Conservation (phyloP, 768 basidiomycete species). For the Lactarius tabidus region DNA sequence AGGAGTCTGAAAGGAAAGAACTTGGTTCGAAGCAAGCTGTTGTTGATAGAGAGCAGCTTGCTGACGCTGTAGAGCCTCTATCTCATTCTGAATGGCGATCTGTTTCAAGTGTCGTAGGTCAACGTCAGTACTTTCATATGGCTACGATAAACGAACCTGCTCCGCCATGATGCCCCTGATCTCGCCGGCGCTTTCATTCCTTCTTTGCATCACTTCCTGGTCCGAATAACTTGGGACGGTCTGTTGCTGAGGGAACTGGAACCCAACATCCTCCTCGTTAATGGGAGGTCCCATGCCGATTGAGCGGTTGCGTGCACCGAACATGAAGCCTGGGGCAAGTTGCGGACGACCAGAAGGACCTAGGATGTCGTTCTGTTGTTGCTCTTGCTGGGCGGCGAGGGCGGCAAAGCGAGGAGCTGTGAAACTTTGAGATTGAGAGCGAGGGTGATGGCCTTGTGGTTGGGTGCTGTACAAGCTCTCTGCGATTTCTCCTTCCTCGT, state of each 20-base stretch:
- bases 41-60: slow-evolving; percentile 89
- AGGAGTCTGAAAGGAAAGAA: slow-evolving; percentile 73
- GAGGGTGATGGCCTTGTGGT: slow-evolving; percentile 54
- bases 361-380: slow-evolving; percentile 41
- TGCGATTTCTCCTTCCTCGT: slow-evolving; percentile 78
- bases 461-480: slow-evolving; percentile 49
- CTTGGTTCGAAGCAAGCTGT: slow-evolving; percentile 83
- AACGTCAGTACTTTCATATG: slow-evolving; percentile 1
- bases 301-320: slow-evolving; percentile 56
- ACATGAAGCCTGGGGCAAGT: slow-evolving; percentile 88
- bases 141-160: slow-evolving; percentile 54
- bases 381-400: slow-evolving; percentile 67
- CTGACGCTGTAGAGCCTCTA: slow-evolving; percentile 85
- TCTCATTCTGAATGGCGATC: slow-evolving; percentile 89
- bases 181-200: slow-evolving; percentile 62
- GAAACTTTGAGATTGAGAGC: slow-evolving; percentile 79
- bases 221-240: slow-evolving; percentile 23
- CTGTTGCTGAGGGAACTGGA: slow-evolving; percentile 78
- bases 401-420: slow-evolving; percentile 87
- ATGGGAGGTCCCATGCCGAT: slow-evolving; percentile 68
- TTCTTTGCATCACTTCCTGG: slow-evolving; percentile 44
- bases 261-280: slow-evolving; percentile 75
- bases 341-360: slow-evolving; percentile 82
- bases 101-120: slow-evolving; percentile 31
- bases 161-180: slow-evolving; percentile 92